Percentiles rank a stretch among this genome's conserved stretches.
Evolutionary conservation across 805 yeast genomes (phyloP).

Genomic region (Dipodascus geniculatus): DNA sequence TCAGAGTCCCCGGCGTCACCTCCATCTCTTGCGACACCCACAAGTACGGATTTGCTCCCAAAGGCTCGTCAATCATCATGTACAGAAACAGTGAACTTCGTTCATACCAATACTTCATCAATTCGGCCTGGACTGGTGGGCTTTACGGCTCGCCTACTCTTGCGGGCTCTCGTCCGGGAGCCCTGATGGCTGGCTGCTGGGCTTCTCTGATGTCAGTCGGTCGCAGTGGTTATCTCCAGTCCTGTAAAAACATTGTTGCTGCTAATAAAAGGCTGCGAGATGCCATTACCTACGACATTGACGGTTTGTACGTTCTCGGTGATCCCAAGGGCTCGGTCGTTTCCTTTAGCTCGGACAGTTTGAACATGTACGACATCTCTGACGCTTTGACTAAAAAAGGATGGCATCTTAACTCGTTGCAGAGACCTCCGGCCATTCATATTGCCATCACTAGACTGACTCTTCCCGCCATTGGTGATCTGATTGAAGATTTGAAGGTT

Average conservation of each 20-base stretch:
- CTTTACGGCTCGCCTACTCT: slow-evolving; percentile 92
- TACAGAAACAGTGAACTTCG: slow-evolving; percentile 61
- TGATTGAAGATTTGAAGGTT: slow-evolving; percentile 40
- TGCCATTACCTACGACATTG: slow-evolving; percentile 33
- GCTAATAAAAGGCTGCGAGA: slow-evolving; percentile 49
- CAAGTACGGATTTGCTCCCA: slow-evolving; percentile 97
- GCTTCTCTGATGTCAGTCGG: slow-evolving; percentile 81
- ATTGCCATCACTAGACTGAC: slow-evolving; percentile 75
- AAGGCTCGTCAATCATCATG: slow-evolving; percentile 89
- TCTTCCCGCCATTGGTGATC: slow-evolving; percentile 45
- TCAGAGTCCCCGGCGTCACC: slow-evolving; percentile 80
- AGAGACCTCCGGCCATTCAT: slow-evolving; percentile 84
- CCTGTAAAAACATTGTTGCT: slow-evolving; percentile 53
- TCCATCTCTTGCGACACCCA: slow-evolving; percentile 99
- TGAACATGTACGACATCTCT: slow-evolving; percentile 69
- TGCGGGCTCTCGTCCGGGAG: slow-evolving; percentile 97
- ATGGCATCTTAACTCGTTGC: slow-evolving; percentile 85
- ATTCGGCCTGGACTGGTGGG: slow-evolving; percentile 88
- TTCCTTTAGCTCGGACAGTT: slow-evolving; percentile 49
- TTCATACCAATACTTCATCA: slow-evolving; percentile 71
- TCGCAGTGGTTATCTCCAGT: slow-evolving; percentile 61
- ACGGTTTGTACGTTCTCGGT: slow-evolving; percentile 62
- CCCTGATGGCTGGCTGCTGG: slow-evolving; percentile 97
- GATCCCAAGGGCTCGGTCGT: slow-evolving; percentile 79
- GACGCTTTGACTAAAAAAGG: slow-evolving; percentile 57